Evolutionary conservation across 2,329 filamentous ascomycete species (phyloP).

Genomic region (Nakataea oryzae): DNA sequence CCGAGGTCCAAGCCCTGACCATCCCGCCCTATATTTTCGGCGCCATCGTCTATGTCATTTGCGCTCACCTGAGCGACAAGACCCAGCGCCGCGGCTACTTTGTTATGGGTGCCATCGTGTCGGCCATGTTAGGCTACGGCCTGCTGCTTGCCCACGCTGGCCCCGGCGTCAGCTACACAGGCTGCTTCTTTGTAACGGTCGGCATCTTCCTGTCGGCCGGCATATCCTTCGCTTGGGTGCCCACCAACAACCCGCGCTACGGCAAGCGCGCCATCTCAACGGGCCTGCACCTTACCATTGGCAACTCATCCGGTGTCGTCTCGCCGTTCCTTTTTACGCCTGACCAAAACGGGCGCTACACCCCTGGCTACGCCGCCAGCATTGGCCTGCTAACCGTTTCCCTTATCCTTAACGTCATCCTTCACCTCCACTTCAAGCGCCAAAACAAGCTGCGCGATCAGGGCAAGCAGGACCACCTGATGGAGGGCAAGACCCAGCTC

Average conservation of each 20-base stretch:
- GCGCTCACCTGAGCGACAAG: slow-evolving; percentile 50
- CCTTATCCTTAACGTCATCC: background rate
- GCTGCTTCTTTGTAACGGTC: slow-evolving; percentile 58
- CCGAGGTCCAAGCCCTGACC: slow-evolving; percentile 51
- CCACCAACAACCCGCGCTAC: slow-evolving; percentile 58
- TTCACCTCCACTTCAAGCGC: slow-evolving; percentile 16
- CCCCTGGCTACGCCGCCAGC: slow-evolving; percentile 24
- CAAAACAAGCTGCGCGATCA: slow-evolving; percentile 23
- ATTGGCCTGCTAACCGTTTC: slow-evolving; percentile 14
- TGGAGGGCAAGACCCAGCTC: slow-evolving; percentile 28
- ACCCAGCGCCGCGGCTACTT: slow-evolving; percentile 47
- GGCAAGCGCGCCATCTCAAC: slow-evolving; percentile 61
- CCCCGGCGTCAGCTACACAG: slow-evolving; percentile 46
- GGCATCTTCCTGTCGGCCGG: slow-evolving; percentile 51
- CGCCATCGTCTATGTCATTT: slow-evolving; percentile 35
- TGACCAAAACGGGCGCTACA: slow-evolving; percentile 23
- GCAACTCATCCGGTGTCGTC: slow-evolving; percentile 58
- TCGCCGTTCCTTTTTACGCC: slow-evolving; percentile 23
- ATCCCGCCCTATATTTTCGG: slow-evolving; percentile 55
- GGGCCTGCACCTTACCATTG: slow-evolving; percentile 54
- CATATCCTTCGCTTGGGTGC: slow-evolving; percentile 50
- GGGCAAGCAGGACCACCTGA: slow-evolving; percentile 25
- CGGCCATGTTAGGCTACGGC: slow-evolving; percentile 56
- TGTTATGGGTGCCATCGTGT: slow-evolving; percentile 52
- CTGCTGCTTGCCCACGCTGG: slow-evolving; percentile 46